Conservation (phyloP, 331 rosid species). For the Pyracantha coccinea region DNA sequence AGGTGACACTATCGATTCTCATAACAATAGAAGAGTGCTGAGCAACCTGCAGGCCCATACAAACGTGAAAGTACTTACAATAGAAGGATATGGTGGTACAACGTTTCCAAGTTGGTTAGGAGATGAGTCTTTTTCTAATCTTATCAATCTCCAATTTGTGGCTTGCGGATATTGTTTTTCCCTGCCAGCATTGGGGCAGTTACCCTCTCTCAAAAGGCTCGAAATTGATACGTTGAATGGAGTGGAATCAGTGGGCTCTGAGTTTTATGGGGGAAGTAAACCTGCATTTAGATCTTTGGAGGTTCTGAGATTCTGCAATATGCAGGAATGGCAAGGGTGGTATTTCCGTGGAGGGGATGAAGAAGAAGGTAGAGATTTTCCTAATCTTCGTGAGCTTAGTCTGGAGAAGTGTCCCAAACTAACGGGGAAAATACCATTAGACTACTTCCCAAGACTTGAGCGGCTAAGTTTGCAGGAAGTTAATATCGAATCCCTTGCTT, state of each 20-base stretch:
- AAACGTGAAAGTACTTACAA: constrained; percentile 10
- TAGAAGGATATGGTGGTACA: not conserved
- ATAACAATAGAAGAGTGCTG: constrained; percentile 7
- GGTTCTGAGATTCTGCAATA: not conserved
- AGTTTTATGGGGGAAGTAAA: not conserved
- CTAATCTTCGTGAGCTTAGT: not conserved
- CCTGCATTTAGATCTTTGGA: not conserved
- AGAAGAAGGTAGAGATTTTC: not conserved
- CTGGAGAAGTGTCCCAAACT: not conserved
- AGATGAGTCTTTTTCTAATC: not conserved
- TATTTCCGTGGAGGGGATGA: not conserved
- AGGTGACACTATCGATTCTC: not conserved
- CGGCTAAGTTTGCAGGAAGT: not conserved
- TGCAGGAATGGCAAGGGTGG: not conserved
- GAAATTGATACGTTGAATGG: not conserved
- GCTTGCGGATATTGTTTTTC: not conserved
- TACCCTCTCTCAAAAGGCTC: not conserved
- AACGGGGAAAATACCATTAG: not conserved
- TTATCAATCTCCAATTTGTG: not conserved
- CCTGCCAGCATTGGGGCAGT: constrained; percentile 13
- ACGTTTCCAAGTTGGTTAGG: not conserved
- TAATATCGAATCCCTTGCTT: not conserved
- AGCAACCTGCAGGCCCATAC: constrained; percentile 8
- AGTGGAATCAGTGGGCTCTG: not conserved
- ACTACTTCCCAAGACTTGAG: not conserved